Percentiles rank a stretch among this genome's conserved stretches.
phyloP scores from a whole-genome alignment of 805 yeast genomes.

The Zygoascus biomembranicola region DNA sequence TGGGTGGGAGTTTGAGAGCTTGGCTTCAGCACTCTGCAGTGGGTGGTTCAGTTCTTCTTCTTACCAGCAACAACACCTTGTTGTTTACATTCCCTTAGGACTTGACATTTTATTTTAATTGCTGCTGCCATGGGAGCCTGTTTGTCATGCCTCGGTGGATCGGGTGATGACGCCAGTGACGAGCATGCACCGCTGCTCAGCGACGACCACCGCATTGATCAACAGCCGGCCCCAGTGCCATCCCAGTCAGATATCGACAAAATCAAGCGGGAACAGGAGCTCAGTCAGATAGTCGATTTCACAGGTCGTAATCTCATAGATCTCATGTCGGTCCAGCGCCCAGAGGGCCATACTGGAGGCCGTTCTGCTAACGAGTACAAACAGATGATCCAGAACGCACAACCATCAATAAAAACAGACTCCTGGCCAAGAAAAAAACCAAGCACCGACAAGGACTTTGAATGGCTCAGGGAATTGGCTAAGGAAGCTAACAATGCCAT shows the following conservation, averaged over 20 bases:
- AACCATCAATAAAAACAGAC: neutral
- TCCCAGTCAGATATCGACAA: neutral
- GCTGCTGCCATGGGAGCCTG: constrained; percentile 13
- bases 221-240: constrained; percentile 1
- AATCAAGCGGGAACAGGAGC: constrained; percentile 11
- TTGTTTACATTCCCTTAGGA: neutral
- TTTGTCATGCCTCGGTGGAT: constrained; percentile 11
- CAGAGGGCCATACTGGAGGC: constrained; percentile 13
- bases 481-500: constrained; percentile 11
- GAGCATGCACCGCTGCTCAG: constrained; percentile 7
- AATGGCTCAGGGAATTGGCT: constrained; percentile 12
- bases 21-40: no score
- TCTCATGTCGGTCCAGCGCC: constrained; percentile 14
- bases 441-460: constrained; percentile 4
- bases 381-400: constrained; percentile 1
- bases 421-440: neutral
- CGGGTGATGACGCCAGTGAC: constrained; percentile 4
- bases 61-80: neutral
- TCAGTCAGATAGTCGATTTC: constrained; percentile 13
- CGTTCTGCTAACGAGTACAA: constrained; percentile 11
- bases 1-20: no score
- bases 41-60: neutral
- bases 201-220: neutral
- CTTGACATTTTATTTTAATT: neutral
- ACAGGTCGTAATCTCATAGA: constrained; percentile 17